These are phyloP conservation scores for Sugiyamaella valdiviana DNA, from an alignment of 805 yeast genomes.

Conservation along the genomic window DNA sequence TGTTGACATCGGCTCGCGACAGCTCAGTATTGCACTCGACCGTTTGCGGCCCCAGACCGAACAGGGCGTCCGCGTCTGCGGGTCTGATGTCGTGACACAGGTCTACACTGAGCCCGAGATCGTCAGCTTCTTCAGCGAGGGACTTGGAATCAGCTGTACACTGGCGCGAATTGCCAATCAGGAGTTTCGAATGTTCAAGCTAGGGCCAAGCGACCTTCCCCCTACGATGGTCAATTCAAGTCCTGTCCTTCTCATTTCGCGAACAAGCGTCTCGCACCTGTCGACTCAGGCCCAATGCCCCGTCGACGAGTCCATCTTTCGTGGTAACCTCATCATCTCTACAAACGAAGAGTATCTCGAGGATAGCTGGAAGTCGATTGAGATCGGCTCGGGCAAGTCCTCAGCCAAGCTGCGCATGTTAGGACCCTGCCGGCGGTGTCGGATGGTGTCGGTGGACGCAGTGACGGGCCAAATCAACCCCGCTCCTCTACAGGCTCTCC, in stretches of 20 bases:
- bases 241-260: conserved; percentile 35
- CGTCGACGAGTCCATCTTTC: conserved; percentile 24
- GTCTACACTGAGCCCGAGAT: conserved; percentile 19
- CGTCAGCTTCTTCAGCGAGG: conserved; percentile 28
- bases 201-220: neutral
- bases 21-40: conserved; percentile 11
- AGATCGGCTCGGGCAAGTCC: conserved; percentile 14
- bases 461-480: conserved; percentile 33
- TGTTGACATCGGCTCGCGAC: conserved; percentile 16
- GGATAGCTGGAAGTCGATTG: conserved; percentile 33
- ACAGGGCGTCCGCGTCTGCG: conserved; percentile 7
- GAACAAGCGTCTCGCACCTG: conserved; percentile 28
- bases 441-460: conserved; percentile 39
- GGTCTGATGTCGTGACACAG: conserved; percentile 6
- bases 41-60: neutral
- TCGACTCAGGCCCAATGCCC: conserved; percentile 8
- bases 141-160: conserved; percentile 34
- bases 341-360: conserved; percentile 33
- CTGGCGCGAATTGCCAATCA: conserved; percentile 26
- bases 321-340: conserved; percentile 38
- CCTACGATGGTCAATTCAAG: conserved; percentile 32
- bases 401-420: conserved; percentile 6
- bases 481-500: conserved; percentile 32
- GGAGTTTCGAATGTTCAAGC: conserved; percentile 11
- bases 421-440: conserved; percentile 38